Conservation (phyloP, 1,284 basidiomycete species). For the Cutaneotrichosporon sp. region DNA sequence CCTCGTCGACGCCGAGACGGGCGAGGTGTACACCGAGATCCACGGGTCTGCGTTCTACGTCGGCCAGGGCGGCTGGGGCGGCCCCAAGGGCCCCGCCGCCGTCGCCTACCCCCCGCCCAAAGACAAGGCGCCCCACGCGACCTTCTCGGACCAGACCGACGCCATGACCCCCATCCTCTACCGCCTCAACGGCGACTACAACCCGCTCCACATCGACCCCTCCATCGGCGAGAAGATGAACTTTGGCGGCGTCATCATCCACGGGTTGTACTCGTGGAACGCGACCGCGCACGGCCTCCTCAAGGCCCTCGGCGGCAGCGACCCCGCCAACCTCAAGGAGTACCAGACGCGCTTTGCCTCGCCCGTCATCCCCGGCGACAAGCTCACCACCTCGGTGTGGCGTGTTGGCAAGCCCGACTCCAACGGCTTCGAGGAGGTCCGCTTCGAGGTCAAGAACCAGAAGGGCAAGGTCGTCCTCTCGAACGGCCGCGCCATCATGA, state of each 20-base stretch:
- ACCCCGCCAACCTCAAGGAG: conserved; percentile 26
- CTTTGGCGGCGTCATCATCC: conserved; percentile 28
- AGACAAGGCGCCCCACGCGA: conserved; percentile 17
- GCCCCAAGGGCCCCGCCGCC: conserved; percentile 23
- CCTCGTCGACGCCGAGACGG: conserved; percentile 21
- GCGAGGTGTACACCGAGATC: conserved; percentile 18
- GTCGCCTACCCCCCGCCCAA: conserved; percentile 16
- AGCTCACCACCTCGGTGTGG: conserved; percentile 22
- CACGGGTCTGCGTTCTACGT: conserved; percentile 22
- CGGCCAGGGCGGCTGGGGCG: conserved; percentile 27
- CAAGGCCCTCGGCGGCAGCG: conserved; percentile 16
- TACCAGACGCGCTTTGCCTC: conserved; percentile 25
- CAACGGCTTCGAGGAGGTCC: conserved; percentile 27
- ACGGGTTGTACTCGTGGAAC: conserved; percentile 29
- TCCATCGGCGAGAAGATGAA: conserved; percentile 24
- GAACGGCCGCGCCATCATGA: conserved; percentile 25
- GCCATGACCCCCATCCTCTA: conserved; percentile 23
- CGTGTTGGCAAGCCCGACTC: conserved; percentile 22
- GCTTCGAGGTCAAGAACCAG: conserved; percentile 22
- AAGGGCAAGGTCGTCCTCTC: conserved; percentile 20
- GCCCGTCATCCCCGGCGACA: conserved; percentile 27
- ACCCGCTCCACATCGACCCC: conserved; percentile 26
- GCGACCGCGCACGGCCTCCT: conserved; percentile 25
- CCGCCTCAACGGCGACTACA: conserved; percentile 30
- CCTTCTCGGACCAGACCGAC: conserved; percentile 18